Conservation (phyloP, 768 basidiomycete species). For the Tremella fuciformis region DNA sequence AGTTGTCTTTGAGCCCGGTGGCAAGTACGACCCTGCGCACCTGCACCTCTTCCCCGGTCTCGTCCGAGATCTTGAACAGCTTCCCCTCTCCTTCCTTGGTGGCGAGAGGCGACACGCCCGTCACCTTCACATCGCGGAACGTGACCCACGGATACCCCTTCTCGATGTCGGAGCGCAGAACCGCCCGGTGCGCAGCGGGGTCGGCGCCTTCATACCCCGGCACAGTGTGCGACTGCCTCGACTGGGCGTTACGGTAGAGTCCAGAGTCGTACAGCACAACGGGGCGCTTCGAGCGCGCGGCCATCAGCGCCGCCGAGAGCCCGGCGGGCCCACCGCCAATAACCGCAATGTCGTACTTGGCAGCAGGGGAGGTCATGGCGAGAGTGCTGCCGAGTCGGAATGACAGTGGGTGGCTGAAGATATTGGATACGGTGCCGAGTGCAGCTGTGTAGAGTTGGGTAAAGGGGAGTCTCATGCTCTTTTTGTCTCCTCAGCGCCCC, state of each 20-base stretch:
- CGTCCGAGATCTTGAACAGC: conserved; percentile 25
- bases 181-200: conserved; percentile 15
- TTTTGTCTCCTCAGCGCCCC: too few relatives aligned
- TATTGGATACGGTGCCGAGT: too few relatives aligned
- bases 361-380: too few relatives aligned
- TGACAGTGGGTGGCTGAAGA: too few relatives aligned
- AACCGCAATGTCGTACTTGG: conserved; percentile 19
- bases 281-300: conserved; percentile 29
- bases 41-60: conserved; percentile 12
- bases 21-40: conserved; percentile 33
- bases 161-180: conserved; percentile 14
- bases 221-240: conserved; percentile 26
- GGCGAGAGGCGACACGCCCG: not conserved
- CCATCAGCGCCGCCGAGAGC: conserved; percentile 33
- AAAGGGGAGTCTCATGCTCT: too few relatives aligned
- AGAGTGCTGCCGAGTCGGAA: too few relatives aligned
- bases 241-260: conserved; percentile 28
- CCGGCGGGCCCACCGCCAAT: conserved; percentile 47
- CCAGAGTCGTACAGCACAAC: conserved; percentile 37
- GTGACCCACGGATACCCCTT: conserved; percentile 16
- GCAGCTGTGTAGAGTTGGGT: too few relatives aligned
- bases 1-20: conserved; percentile 29
- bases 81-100: not conserved
- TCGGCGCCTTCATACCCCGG: conserved; percentile 16
- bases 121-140: conserved; percentile 19